These are phyloP conservation scores for Claviceps pazoutovae DNA, from an alignment of 2,329 filamentous ascomycete genomes.

Conservation along the genomic window DNA sequence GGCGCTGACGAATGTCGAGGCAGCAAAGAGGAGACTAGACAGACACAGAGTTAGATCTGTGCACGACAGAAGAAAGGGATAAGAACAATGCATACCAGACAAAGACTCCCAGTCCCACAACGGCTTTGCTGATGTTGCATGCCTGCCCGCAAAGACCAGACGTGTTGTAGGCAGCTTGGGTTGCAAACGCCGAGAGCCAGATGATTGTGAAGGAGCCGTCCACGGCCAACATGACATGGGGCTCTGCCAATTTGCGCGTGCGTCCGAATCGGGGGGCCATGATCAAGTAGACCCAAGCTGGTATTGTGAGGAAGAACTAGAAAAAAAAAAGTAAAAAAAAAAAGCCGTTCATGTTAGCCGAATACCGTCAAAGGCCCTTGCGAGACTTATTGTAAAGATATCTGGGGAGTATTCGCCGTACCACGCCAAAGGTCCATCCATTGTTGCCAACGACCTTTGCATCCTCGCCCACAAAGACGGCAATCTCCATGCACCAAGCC, in stretches of 20 bases:
- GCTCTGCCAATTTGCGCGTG: slow-evolving; percentile 46
- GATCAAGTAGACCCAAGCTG: slow-evolving; percentile 50
- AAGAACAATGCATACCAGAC: slow-evolving; percentile 35
- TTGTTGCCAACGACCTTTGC: slow-evolving; percentile 41
- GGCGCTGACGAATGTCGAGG: slow-evolving; percentile 40
- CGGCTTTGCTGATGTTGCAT: slow-evolving; percentile 47
- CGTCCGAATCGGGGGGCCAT: slow-evolving; percentile 51
- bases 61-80: not conserved
- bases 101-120: slow-evolving; percentile 49
- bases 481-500: slow-evolving; percentile 45
- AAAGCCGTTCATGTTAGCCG: not conserved
- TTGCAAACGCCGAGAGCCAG: slow-evolving; percentile 54
- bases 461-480: slow-evolving; percentile 37
- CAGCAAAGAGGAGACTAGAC: slow-evolving; percentile 39
- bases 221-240: slow-evolving; percentile 44
- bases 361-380: not conserved
- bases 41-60: not conserved
- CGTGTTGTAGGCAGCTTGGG: slow-evolving; percentile 50
- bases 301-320: slow-evolving; percentile 51
- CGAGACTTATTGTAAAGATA: not conserved
- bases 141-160: slow-evolving; percentile 38
- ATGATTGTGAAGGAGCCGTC: slow-evolving; percentile 45
- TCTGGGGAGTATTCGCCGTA: slow-evolving; percentile 22
- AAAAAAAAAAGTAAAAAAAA: not conserved
- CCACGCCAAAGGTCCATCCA: slow-evolving; percentile 51